Evolutionary conservation across 768 basidiomycete species (phyloP).

Genomic region (Auricularia sp.): DNA sequence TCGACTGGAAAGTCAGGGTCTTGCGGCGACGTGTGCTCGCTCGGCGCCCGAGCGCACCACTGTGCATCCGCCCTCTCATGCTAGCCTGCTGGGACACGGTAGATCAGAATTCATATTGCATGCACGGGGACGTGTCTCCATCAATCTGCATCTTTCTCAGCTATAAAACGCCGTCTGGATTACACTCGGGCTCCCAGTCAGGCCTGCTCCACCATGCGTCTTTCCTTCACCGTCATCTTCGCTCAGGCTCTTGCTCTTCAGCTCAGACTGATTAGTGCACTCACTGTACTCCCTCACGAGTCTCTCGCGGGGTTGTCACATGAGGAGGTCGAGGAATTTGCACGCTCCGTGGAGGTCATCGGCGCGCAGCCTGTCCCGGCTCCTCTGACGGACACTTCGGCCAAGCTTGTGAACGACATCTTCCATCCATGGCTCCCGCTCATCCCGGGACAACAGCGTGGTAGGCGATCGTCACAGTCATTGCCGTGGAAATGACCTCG

Average conservation of each 20-base stretch:
- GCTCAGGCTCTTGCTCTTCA: not conserved
- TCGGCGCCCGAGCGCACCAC: no score
- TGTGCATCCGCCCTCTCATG: no score
- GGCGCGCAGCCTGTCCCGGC: slow-evolving; percentile 1
- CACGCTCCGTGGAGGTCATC: not conserved
- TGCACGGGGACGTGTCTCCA: no score
- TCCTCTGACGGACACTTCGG: slow-evolving; percentile 1
- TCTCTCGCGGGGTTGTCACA: slow-evolving; percentile 4
- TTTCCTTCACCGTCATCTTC: not conserved
- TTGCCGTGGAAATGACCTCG: not conserved
- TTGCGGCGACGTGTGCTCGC: no score
- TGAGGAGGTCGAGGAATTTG: not conserved
- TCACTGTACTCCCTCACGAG: not conserved
- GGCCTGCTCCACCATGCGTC: not conserved
- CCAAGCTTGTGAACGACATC: slow-evolving; percentile 4
- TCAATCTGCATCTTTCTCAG: no score
- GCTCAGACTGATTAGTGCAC: not conserved
- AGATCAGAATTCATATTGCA: no score
- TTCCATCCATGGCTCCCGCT: slow-evolving; percentile 4
- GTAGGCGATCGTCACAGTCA: not conserved
- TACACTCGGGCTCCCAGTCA: not conserved
- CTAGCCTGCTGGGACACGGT: no score
- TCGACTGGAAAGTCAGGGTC: no score
- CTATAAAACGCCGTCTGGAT: not conserved
- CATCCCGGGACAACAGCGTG: slow-evolving; percentile 1